Evolutionary conservation across 495 filamentous ascomycete genomes (phyloP), one percentile per base, ranked within the genome.

Genomic region (Neurospora terricola): DNA sequence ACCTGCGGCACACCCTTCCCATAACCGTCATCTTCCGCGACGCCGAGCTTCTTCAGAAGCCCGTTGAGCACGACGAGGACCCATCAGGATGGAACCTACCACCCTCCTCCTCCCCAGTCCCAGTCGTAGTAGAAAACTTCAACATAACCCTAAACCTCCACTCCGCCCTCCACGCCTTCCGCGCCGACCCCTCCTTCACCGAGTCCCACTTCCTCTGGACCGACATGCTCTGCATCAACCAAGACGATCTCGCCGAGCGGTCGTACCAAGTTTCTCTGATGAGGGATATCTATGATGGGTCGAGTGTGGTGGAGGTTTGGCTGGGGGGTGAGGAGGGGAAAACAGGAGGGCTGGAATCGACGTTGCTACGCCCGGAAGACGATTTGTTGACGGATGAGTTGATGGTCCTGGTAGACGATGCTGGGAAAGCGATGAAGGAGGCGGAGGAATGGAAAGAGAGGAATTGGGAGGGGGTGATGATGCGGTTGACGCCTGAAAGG

Each of bases 181-280:
- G 76, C 9, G 37, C 40, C 21, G 12, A 62, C n/a, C 43, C 8
- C n/a, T 48, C 42, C 42, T 38, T 38, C 2, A 4, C 38, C 38
- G 38, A 38, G 10, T 38, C 38, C 10, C 11, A 12, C 10, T 38
- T 38, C 38, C 38, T 38, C 38, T 38, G 77, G 77, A 45, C 71
- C n/a, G 76, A 76, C 37, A 72, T 74, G 12, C 23, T 77, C 14
- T 77, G 76, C 45, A 75, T 77, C 70, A 72, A 77, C 68, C 76
- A 77, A 42, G 30, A 36, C n/a, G 66, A 74, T 16, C 23, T 74
- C 23, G 54, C 4, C 4, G 76, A 77, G 38, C 40, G 69, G 34
- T 48, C 69, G 2, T 14, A 36, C 30, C 76, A 77, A 12, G 74
- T 77, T 16, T 38, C 72, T 9, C 30, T 74, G 40, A 77, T 77